Conservation (phyloP, 2,329 filamentous ascomycete species). For the Cercospora canescens region DNA sequence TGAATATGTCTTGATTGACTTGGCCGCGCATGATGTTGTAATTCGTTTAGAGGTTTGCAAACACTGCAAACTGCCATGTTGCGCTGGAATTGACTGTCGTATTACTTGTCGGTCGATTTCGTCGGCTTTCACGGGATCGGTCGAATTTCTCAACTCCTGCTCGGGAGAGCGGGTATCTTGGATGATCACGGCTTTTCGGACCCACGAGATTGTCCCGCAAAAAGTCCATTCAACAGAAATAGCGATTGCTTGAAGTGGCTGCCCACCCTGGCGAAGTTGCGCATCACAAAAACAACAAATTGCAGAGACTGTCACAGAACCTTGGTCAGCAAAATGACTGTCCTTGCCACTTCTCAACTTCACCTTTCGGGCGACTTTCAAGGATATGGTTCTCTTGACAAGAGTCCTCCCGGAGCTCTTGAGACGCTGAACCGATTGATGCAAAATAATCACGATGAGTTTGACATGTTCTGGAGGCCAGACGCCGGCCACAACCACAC, state of each 20-base stretch:
- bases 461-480: not conserved
- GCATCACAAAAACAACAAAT: not conserved
- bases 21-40: not conserved
- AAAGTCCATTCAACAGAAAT: not conserved
- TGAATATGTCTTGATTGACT: constrained; percentile 1
- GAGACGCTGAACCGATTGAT: not conserved
- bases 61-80: not conserved
- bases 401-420: not conserved
- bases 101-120: not conserved
- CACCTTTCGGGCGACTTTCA: not conserved
- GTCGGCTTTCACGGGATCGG: not conserved
- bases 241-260: not conserved
- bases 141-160: not conserved
- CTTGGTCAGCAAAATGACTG: not conserved
- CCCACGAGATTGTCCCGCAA: not conserved
- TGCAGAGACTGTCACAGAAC: not conserved
- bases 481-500: not conserved
- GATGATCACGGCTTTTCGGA: not conserved
- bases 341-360: not conserved
- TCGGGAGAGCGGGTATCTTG: not conserved
- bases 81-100: not conserved
- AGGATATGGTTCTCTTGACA: not conserved
- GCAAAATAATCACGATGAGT: not conserved
- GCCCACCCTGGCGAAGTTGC: not conserved
- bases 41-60: not conserved